A percentile compares a stretch with the other conserved stretches of the same genome.
Conservation (phyloP, 2,329 filamentous ascomycete genomes). For the Claviceps lovelessii region DNA sequence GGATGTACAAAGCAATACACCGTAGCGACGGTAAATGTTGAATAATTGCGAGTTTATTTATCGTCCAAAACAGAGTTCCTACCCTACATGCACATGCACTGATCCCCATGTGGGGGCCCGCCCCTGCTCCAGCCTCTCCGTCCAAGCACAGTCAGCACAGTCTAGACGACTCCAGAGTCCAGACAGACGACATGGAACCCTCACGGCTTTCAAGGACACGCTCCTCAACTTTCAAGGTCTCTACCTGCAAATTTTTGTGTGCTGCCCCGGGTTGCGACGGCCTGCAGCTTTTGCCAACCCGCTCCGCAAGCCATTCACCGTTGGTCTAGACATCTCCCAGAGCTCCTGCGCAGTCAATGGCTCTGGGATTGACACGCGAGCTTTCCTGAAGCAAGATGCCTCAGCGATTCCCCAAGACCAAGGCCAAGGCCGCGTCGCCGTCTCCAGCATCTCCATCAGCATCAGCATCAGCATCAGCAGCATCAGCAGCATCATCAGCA, state of each 20-base stretch:
- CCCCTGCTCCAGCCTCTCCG: no score
- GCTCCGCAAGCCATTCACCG: not conserved
- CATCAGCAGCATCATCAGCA: not conserved
- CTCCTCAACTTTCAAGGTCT: not conserved
- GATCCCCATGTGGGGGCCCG: no score
- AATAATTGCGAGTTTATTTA: no score
- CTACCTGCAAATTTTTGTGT: not conserved
- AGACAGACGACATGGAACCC: no score
- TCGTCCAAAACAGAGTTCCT: no score
- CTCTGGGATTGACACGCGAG: conserved; percentile 6
- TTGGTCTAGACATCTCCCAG: not conserved
- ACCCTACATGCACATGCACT: no score
- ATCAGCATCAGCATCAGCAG: conserved; percentile 2
- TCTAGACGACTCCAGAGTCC: no score
- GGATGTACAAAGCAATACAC: no score
- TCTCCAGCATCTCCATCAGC: conserved; percentile 5
- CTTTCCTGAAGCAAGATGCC: conserved; percentile 14
- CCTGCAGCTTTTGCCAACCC: not conserved
- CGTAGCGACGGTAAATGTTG: no score
- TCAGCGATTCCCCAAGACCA: conserved; percentile 11
- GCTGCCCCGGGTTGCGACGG: not conserved
- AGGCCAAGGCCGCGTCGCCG: conserved; percentile 11
- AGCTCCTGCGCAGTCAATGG: conserved; percentile 15
- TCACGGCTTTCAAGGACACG: no score
- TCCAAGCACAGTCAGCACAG: no score